phyloP scores from a whole-genome alignment of 2,329 filamentous ascomycete genomes.

The Fusarium heterosporum region DNA sequence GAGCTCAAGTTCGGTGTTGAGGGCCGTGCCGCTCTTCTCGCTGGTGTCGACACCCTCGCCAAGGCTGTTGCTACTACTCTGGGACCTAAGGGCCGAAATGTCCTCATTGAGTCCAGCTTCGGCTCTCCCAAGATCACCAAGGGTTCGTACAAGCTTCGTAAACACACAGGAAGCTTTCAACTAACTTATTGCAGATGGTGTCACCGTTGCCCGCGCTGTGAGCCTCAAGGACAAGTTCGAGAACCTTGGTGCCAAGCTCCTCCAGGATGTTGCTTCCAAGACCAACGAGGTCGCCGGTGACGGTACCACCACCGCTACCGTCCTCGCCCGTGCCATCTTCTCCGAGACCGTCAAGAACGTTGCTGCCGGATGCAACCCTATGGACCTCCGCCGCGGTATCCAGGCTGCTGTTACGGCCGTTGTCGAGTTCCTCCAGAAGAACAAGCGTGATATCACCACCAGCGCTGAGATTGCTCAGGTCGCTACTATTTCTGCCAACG shows the following conservation, averaged over 20 bases:
- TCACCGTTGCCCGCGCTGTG: conserved; percentile 90
- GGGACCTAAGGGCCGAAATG: conserved; percentile 97
- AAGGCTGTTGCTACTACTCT: conserved; percentile 96
- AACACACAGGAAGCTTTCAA: not conserved
- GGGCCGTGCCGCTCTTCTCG: conserved; percentile 86
- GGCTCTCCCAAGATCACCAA: conserved; percentile 99
- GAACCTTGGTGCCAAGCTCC: conserved; percentile 95
- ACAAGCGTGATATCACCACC: conserved; percentile 98
- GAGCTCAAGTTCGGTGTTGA: conserved; percentile 99
- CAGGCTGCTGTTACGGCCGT: conserved; percentile 96
- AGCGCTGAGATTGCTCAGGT: conserved; percentile 98
- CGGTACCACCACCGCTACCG: conserved; percentile 97
- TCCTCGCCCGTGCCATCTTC: conserved; percentile 97
- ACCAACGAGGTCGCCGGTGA: conserved; percentile 99
- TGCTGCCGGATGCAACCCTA: conserved; percentile 98
- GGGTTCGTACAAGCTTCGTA: conserved; percentile 67
- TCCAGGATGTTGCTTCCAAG: conserved; percentile 99
- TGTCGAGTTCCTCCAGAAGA: conserved; percentile 91
- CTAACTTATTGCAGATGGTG: conserved; percentile 72
- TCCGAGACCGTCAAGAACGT: conserved; percentile 99
- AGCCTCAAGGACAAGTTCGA: conserved; percentile 98
- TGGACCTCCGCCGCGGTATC: conserved; percentile 97
- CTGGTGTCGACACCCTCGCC: conserved; percentile 95
- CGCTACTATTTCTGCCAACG: conserved; percentile 97
- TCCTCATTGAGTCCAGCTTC: conserved; percentile 97